These are phyloP conservation scores for Globisporangium radiosum DNA, from an alignment of 352 stramenopile species.

Conservation along the genomic window DNA sequence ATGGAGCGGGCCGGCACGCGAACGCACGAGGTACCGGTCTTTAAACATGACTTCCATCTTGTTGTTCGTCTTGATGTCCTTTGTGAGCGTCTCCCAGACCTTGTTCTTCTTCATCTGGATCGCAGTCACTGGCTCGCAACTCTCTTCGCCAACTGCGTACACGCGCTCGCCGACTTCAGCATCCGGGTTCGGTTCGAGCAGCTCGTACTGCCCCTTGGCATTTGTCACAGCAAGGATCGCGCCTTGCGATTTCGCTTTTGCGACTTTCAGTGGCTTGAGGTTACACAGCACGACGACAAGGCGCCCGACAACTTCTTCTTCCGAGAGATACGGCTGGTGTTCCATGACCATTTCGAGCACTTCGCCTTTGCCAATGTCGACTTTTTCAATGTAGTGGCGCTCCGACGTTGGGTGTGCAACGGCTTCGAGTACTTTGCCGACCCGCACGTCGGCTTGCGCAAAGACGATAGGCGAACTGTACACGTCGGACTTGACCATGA, in stretches of 20 bases:
- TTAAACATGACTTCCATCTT: conserved; percentile 71
- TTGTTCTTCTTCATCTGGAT: conserved; percentile 87
- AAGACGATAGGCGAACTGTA: conserved; percentile 72
- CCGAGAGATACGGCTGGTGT: conserved; percentile 68
- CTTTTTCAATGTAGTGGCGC: conserved; percentile 68
- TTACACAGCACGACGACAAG: conserved; percentile 74
- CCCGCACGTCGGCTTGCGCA: conserved; percentile 56
- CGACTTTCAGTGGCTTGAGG: conserved; percentile 71
- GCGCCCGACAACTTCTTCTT: conserved; percentile 63
- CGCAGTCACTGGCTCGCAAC: conserved; percentile 59
- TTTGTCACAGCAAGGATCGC: conserved; percentile 48
- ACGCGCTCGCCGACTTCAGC: conserved; percentile 65
- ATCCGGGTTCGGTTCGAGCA: conserved; percentile 54
- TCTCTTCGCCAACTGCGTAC: conserved; percentile 64
- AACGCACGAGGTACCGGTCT: conserved; percentile 52
- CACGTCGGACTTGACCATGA: conserved; percentile 74
- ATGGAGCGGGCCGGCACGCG: conserved; percentile 39
- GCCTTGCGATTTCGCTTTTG: conserved; percentile 53
- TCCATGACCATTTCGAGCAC: conserved; percentile 72
- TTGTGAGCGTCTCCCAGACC: conserved; percentile 67
- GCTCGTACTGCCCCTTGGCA: conserved; percentile 49
- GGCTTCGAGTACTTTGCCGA: conserved; percentile 65
- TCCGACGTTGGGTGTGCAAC: conserved; percentile 62
- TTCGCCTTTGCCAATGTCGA: conserved; percentile 70
- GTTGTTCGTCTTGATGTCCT: conserved; percentile 72